A percentile compares a stretch with the other conserved stretches of the same genome.
phyloP scores from a whole-genome alignment of 176 grass and related monocot species.

The Leersia perrieri region DNA sequence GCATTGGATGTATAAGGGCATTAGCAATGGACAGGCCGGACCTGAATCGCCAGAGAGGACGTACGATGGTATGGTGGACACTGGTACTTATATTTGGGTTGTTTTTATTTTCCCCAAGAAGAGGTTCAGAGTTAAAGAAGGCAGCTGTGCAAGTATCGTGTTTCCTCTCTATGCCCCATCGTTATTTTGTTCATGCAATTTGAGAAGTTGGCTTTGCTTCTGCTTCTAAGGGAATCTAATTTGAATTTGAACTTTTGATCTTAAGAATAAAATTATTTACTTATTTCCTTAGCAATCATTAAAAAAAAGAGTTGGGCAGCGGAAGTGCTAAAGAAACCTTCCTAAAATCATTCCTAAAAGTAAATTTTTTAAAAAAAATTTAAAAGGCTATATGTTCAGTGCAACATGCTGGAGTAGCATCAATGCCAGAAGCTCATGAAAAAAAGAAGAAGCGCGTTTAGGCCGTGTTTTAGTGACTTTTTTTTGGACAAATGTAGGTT shows the following conservation, averaged over 20 bases:
- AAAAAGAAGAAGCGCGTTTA: too few relatives aligned
- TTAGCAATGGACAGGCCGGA: not conserved
- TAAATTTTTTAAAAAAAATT: too few relatives aligned
- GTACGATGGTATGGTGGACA: not conserved
- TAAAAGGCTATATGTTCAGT: too few relatives aligned
- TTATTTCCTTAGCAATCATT: not conserved
- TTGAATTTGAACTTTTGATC: not conserved
- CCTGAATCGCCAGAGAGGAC: not conserved
- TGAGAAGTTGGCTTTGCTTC: not conserved
- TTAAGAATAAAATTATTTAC: not conserved
- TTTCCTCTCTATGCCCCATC: too few relatives aligned
- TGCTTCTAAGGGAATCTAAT: not conserved
- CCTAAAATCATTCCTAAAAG: too few relatives aligned
- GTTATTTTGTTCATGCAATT: not conserved
- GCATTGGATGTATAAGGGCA: not conserved
- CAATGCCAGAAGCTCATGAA: too few relatives aligned
- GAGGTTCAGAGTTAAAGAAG: not conserved
- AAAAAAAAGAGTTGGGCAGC: not conserved
- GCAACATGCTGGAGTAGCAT: too few relatives aligned
- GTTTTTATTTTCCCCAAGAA: not conserved
- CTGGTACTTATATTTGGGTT: not conserved
- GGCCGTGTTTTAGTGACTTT: too few relatives aligned
- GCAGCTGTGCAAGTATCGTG: too few relatives aligned
- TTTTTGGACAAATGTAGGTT: too few relatives aligned
- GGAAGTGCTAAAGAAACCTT: not conserved